A percentile compares a stretch with the other conserved stretches of the same genome.
These are phyloP conservation scores for Pseudotulostoma volvatum DNA, from an alignment of 495 filamentous ascomycete species.

Conservation along the genomic window DNA sequence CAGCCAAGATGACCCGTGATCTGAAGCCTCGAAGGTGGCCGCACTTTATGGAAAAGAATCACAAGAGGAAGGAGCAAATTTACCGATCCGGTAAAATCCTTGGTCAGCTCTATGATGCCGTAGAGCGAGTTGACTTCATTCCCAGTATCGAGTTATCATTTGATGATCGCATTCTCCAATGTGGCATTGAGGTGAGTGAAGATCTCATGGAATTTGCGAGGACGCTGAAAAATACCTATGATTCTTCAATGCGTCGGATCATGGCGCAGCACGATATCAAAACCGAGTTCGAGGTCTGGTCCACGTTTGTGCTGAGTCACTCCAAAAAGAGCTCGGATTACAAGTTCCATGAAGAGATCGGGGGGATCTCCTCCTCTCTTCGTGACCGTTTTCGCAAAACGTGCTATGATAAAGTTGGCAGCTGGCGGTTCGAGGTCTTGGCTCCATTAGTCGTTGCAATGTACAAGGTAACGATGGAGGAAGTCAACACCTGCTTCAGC, in stretches of 20 bases:
- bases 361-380: constrained; percentile 41
- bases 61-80: constrained; percentile 28
- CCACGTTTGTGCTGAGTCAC: constrained; percentile 63
- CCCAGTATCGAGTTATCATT: constrained; percentile 56
- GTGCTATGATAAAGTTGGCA: constrained; percentile 47
- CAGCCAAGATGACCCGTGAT: constrained; percentile 47
- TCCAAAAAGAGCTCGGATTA: constrained; percentile 53
- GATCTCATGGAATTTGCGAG: constrained; percentile 38
- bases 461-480: constrained; percentile 66
- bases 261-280: constrained; percentile 75
- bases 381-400: constrained; percentile 47
- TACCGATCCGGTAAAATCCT: constrained; percentile 61
- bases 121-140: constrained; percentile 49
- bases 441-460: constrained; percentile 68
- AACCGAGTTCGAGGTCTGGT: constrained; percentile 87
- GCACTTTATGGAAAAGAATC: constrained; percentile 78
- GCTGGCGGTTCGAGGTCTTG: constrained; percentile 38
- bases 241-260: constrained; percentile 56
- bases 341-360: constrained; percentile 73
- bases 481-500: constrained; percentile 39
- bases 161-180: constrained; percentile 56
- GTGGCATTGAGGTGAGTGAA: constrained; percentile 36
- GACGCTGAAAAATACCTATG: constrained; percentile 61
- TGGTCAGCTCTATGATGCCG: constrained; percentile 67
- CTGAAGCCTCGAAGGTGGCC: constrained; percentile 51